phyloP scores from a whole-genome alignment of 305 asterid genomes.

The Solanum aculeatissimum region DNA sequence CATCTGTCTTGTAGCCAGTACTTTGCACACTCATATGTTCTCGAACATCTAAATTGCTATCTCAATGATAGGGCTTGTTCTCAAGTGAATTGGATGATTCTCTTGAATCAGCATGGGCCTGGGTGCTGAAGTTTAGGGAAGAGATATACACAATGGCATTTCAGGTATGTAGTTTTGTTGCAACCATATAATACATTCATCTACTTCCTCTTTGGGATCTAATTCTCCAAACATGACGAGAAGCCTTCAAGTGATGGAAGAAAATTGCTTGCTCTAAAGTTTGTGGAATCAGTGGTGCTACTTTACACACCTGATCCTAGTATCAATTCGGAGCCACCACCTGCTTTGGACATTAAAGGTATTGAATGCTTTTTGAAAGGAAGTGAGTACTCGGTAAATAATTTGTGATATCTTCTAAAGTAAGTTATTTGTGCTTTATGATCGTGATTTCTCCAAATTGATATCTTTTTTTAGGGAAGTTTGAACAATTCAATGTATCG shows the following conservation, averaged over 20 bases:
- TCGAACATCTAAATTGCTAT: background rate
- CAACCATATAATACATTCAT: background rate
- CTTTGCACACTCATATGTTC: background rate
- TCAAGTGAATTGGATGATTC: constrained; percentile 57
- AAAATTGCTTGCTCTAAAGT: constrained; percentile 84
- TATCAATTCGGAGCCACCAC: constrained; percentile 70
- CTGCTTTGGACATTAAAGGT: constrained; percentile 66
- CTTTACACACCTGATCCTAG: constrained; percentile 94
- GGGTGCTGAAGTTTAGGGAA: constrained; percentile 62
- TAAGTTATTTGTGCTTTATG: background rate
- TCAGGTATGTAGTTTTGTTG: constrained; percentile 39
- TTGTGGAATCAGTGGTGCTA: constrained; percentile 73
- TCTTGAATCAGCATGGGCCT: constrained; percentile 66
- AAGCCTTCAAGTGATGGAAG: constrained; percentile 87
- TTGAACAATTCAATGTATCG: constrained; percentile 65
- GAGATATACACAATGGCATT: constrained; percentile 82
- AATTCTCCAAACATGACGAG: constrained; percentile 2
- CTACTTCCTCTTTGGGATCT: constrained; percentile 13
- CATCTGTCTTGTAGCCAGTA: background rate
- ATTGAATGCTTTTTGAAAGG: background rate
- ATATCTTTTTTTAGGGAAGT: constrained; percentile 34
- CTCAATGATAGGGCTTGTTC: constrained; percentile 38
- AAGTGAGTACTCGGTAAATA: background rate
- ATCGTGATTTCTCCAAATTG: background rate
- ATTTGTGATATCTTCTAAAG: background rate